Base-by-base conservation (phyloP, 2,329 filamentous ascomycete species). In the Talaromyces atroroseus region DNA sequence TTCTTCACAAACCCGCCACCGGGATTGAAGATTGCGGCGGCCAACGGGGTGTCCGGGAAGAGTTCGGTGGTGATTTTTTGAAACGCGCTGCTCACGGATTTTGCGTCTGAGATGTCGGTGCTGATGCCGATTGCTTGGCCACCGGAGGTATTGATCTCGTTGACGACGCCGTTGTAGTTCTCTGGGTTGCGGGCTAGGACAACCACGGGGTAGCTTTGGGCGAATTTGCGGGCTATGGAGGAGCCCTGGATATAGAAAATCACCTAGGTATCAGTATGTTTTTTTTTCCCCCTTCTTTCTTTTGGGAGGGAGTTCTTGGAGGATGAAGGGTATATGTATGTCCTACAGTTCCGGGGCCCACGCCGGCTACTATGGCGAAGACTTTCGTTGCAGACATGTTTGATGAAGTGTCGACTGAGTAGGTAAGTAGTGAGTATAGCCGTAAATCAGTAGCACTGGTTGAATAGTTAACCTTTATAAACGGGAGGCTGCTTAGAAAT, bases 11-110 rank as follows among this genome's bases (percentile, higher is more conserved):
- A 84, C 2, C 74, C 70, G 0, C 83, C 83, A 2, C 74, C 78
- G 3, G 82, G 78, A 61, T 87, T 86, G 69, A 84, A 86, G 2
- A 86, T 74, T 0, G 83, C 82, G 0, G 82, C 83, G 36, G 74
- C 76, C 0, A 78, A 60, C 4, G 66, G 60, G 0, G 73, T 75
- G 18, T 70, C 67, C 0, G 78, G 75, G 54, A 80, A 82, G 6
- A 58, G 38, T 59, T 83, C 76, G 51, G 78, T 68, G 52, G 79
- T 73, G 62, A 86, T 81, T 62, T 79, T 69, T 7, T 75, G 70
- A 52, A 86, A 79, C 0, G 83, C 82, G 5, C 66, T 70, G 24
- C 78, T 74, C 3, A 87, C 72, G 60, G 80, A 82, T 23, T 74
- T 68, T 0, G 75, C 69, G 62, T 80, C 77, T 0, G 81, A 75